Evolutionary conservation across 1,139 yeast species (phyloP).

Genomic region (Nakaseomyces sp.): DNA sequence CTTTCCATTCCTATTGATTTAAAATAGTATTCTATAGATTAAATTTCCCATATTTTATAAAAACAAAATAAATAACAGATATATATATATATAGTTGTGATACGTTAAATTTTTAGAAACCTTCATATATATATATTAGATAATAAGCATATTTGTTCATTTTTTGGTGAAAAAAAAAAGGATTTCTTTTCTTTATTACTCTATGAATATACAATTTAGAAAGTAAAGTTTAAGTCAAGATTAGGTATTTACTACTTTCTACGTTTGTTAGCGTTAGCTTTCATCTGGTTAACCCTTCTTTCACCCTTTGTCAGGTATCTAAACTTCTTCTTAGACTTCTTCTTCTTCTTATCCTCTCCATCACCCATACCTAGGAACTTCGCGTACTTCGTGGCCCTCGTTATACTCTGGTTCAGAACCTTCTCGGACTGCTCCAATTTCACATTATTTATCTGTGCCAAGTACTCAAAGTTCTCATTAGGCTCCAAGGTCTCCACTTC

Average conservation of each 20-base stretch:
- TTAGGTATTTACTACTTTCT: conserved; percentile 20
- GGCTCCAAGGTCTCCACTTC: conserved; percentile 57
- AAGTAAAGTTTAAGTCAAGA: neutral
- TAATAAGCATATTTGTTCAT: too few relatives aligned
- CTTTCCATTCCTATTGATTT: too few relatives aligned
- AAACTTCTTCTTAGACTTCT: conserved; percentile 66
- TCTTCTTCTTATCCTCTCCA: conserved; percentile 32
- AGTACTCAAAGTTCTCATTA: conserved; percentile 41
- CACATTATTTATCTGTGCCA: conserved; percentile 58
- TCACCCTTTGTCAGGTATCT: conserved; percentile 76
- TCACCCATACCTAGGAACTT: conserved; percentile 43
- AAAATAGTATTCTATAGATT: too few relatives aligned
- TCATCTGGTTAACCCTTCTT: conserved; percentile 57
- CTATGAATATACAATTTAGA: neutral
- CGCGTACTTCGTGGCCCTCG: conserved; percentile 67
- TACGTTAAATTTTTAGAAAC: too few relatives aligned
- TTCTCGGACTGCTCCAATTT: conserved; percentile 51
- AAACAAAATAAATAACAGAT: too few relatives aligned
- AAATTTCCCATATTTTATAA: too few relatives aligned
- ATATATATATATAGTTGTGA: too few relatives aligned
- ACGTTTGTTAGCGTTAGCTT: conserved; percentile 36
- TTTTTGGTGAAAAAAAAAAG: too few relatives aligned
- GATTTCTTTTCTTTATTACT: too few relatives aligned
- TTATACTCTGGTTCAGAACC: conserved; percentile 54
- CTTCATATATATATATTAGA: too few relatives aligned